phyloP scores from a whole-genome alignment of 2,329 filamentous ascomycete species.

The Cucurbitaria berberidis region DNA sequence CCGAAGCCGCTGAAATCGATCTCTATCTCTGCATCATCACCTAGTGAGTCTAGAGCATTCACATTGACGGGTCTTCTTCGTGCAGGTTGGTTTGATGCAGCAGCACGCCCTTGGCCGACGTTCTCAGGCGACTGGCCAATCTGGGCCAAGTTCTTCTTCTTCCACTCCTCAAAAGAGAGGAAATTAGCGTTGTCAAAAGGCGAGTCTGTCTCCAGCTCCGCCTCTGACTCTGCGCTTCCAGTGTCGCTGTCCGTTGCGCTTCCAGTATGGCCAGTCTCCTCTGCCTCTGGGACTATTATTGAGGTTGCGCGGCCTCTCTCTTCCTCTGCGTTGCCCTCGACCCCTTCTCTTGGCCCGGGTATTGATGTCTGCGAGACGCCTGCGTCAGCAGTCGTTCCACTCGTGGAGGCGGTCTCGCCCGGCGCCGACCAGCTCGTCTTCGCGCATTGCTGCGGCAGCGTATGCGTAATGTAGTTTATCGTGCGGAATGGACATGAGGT shows the following conservation, averaged over 20 bases:
- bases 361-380: slow-evolving; percentile 17
- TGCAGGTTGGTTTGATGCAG: slow-evolving; percentile 50
- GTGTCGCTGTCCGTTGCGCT: slow-evolving; percentile 11
- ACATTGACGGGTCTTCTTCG: slow-evolving; percentile 62
- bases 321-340: slow-evolving; percentile 10
- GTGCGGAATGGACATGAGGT: slow-evolving; percentile 62
- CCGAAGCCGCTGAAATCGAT: slow-evolving; percentile 72
- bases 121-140: slow-evolving; percentile 78
- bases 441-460: slow-evolving; percentile 76
- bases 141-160: slow-evolving; percentile 86
- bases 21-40: slow-evolving; percentile 88
- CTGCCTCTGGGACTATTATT: slow-evolving; percentile 6
- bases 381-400: slow-evolving; percentile 17
- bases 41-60: slow-evolving; percentile 76
- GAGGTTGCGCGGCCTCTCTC: slow-evolving; percentile 6
- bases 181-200: slow-evolving; percentile 79
- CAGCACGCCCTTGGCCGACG: slow-evolving; percentile 63
- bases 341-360: slow-evolving; percentile 14
- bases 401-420: slow-evolving; percentile 15
- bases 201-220: slow-evolving; percentile 67
- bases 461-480: slow-evolving; percentile 83
- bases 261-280: slow-evolving; percentile 10
- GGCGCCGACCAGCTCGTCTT: slow-evolving; percentile 62
- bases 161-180: slow-evolving; percentile 98
- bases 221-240: slow-evolving; percentile 46